phyloP scores from a whole-genome alignment of 2,329 filamentous ascomycete species.

The Penicillium expansum region DNA sequence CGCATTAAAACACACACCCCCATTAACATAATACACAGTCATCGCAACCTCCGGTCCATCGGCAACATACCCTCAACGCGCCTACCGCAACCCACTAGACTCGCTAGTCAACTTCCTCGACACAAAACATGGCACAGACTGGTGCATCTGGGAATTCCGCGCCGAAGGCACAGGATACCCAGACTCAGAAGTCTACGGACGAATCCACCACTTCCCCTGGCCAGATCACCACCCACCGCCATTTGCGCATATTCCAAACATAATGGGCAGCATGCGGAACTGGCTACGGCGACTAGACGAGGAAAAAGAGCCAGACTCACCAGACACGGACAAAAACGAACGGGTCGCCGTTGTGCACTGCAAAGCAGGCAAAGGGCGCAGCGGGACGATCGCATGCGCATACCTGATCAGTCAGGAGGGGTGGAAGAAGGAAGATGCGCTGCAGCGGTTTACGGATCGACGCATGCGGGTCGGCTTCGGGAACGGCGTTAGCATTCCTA shows the following conservation, averaged over 20 bases:
- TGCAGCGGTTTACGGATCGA: slow-evolving; percentile 70
- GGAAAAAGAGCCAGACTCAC: slow-evolving; percentile 16
- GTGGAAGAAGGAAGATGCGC: slow-evolving; percentile 63
- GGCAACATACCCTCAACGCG: slow-evolving; percentile 82
- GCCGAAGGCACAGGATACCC: slow-evolving; percentile 96
- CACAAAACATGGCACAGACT: slow-evolving; percentile 74
- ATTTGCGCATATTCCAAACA: slow-evolving; percentile 81
- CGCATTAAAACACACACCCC: neutral
- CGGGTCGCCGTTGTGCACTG: slow-evolving; percentile 91
- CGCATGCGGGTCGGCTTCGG: slow-evolving; percentile 90
- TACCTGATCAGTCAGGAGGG: slow-evolving; percentile 87
- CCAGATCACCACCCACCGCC: slow-evolving; percentile 97
- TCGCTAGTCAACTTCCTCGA: slow-evolving; percentile 85
- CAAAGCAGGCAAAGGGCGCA: slow-evolving; percentile 93
- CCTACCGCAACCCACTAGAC: slow-evolving; percentile 90
- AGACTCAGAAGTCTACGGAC: slow-evolving; percentile 79
- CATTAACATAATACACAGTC: slow-evolving; percentile 38
- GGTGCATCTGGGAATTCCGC: slow-evolving; percentile 97
- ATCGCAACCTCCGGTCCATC: slow-evolving; percentile 81
- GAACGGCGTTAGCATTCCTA: slow-evolving; percentile 86
- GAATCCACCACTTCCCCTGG: slow-evolving; percentile 90
- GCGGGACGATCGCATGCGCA: slow-evolving; percentile 80
- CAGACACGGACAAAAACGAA: slow-evolving; percentile 35
- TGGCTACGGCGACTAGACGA: slow-evolving; percentile 61
- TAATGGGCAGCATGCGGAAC: slow-evolving; percentile 88